Evolutionary conservation across 371 early-diverging fungal genomes (phyloP), one percentile per base, ranked within the genome.

Genomic region (Mortierella sp.): DNA sequence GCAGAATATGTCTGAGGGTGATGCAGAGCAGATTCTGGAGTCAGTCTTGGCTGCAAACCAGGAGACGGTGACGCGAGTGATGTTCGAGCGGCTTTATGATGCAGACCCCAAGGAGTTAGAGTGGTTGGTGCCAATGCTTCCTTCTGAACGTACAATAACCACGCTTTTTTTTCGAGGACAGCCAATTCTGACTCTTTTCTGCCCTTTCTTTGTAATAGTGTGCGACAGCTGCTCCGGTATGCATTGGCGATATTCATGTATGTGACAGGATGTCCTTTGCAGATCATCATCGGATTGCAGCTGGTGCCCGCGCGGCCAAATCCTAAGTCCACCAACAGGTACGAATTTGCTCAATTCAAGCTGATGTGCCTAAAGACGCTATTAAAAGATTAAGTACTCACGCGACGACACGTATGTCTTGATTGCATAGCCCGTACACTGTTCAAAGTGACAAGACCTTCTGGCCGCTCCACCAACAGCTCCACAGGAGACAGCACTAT

Each of bases 181-280:
- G 18, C 21, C 10, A 11, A 56, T 29, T n/a, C 41, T 55, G 7
- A 41, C 27, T 41, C 18, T 43, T 38, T 18, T 4, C 27, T 49
- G 3, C 38, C 5, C 4, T 14, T n/a, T 49, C 3, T 41, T n/a
- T 21, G 11, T 29, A 10, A 38, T 63, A 86, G 83, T 18, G 68
- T 74, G 11, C 75, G 72, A 35, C 55, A 78, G 16, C 35, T 87
- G 6, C 78, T 87, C 60, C 75, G 78, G 75, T 87, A 83, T 70
- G 75, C 87, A 0, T 54, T 87, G 58, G 83, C 55, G 29, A 76
- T 87, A 29, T 29, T 55, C n/a, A 76, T 87, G 76, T 87, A 80
- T 51, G 72, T 71, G 14, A 78, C 75, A 46, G 87, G 87, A 51
- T 87, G 87, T 29, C 79, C 87, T 1, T 11, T 80, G 12, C 72